These are phyloP conservation scores for Mortierella sp. DNA, from an alignment of 371 early-diverging fungal genomes.

Conservation along the genomic window DNA sequence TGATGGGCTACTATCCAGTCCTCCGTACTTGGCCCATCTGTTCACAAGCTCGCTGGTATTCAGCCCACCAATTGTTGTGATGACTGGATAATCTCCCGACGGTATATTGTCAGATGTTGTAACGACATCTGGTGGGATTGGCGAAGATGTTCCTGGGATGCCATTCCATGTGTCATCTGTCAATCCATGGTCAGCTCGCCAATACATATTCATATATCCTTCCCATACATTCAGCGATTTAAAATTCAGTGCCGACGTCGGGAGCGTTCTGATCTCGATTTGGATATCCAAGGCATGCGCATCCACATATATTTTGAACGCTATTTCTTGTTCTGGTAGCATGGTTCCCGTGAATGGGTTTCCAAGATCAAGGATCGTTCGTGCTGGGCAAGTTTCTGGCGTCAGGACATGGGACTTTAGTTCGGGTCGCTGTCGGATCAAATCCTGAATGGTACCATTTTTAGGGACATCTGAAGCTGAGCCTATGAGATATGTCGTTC, in stretches of 20 bases:
- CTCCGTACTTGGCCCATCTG: constrained; percentile 43
- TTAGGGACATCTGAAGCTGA: constrained; percentile 28
- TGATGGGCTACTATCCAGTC: constrained; percentile 26
- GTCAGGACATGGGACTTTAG: constrained; percentile 16
- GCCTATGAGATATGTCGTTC: constrained; percentile 22
- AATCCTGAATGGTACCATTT: constrained; percentile 43
- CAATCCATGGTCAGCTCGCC: constrained; percentile 50
- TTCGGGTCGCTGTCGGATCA: constrained; percentile 40
- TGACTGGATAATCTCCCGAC: constrained; percentile 20
- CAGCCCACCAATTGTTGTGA: constrained; percentile 17
- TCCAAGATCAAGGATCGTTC: constrained; percentile 19
- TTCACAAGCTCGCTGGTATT: constrained; percentile 50
- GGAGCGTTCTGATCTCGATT: constrained; percentile 45
- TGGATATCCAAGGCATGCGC: constrained; percentile 30
- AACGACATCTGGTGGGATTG: constrained; percentile 14
- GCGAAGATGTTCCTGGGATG: constrained; percentile 1
- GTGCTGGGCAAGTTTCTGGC: constrained; percentile 31
- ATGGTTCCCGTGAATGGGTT: constrained; percentile 29
- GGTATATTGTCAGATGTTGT: neutral
- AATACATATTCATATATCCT: constrained; percentile 57
- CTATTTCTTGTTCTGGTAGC: constrained; percentile 28
- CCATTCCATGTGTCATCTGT: constrained; percentile 42
- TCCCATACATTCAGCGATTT: constrained; percentile 55
- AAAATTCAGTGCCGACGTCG: constrained; percentile 35
- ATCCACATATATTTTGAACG: constrained; percentile 48